Percentiles rank a stretch among this genome's conserved stretches.
phyloP scores from a whole-genome alignment of 2,329 filamentous ascomycete genomes.

The Raffaelea ambrosiae region DNA sequence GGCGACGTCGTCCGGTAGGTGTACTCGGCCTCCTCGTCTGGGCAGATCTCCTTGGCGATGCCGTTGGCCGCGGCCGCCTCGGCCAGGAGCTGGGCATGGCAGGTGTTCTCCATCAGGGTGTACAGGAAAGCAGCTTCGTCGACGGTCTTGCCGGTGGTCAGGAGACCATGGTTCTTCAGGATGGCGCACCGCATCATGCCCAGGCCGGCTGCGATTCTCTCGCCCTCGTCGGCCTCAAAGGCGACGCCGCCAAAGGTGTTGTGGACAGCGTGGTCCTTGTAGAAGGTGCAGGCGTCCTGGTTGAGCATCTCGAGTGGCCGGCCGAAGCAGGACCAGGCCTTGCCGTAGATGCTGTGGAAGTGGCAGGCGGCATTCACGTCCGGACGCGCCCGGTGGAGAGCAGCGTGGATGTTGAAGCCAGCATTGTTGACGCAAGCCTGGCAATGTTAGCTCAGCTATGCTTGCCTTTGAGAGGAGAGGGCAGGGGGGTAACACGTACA shows the following conservation, averaged over 20 bases:
- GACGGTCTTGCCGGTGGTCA: slow-evolving; percentile 61
- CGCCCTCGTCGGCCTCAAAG: slow-evolving; percentile 54
- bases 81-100: slow-evolving; percentile 52
- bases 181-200: slow-evolving; percentile 54
- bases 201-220: slow-evolving; percentile 52
- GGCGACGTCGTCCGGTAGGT: not conserved
- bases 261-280: slow-evolving; percentile 58
- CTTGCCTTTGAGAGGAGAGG: not conserved
- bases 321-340: slow-evolving; percentile 59
- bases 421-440: slow-evolving; percentile 57
- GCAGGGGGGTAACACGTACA: slow-evolving; percentile 25
- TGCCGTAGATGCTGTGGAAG: slow-evolving; percentile 54
- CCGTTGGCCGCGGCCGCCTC: slow-evolving; percentile 1
- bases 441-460: no score
- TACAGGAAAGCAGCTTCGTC: slow-evolving; percentile 68
- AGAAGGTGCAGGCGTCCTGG: slow-evolving; percentile 56
- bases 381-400: slow-evolving; percentile 55
- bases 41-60: not conserved
- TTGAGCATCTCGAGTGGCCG: slow-evolving; percentile 59
- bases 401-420: slow-evolving; percentile 61
- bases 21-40: not conserved
- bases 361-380: slow-evolving; percentile 62
- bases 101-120: slow-evolving; percentile 57
- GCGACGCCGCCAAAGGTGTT: slow-evolving; percentile 42
- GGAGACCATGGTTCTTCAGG: slow-evolving; percentile 61